Conservation (phyloP, 306 rosid genomes). For the Pyrus pyrifolia region DNA sequence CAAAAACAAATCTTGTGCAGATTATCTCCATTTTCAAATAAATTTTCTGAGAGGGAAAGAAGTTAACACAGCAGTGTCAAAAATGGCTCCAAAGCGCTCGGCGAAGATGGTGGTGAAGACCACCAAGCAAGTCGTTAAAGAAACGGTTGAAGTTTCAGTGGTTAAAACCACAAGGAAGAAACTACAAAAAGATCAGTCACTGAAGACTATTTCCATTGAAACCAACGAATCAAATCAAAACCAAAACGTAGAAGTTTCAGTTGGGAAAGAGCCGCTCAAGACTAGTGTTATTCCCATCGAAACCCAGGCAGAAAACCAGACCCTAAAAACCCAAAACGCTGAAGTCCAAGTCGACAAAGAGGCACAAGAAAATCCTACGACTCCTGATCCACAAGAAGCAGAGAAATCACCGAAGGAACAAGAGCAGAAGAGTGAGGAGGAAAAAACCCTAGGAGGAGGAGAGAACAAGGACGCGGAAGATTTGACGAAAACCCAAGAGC, state of each 20-base stretch:
- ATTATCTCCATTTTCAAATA: not conserved
- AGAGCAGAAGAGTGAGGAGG: not conserved
- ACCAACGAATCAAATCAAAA: not conserved
- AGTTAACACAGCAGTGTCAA: not conserved
- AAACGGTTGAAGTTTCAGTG: slow-evolving; percentile 29
- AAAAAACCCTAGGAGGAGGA: no score
- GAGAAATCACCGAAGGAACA: not conserved
- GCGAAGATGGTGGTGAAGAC: slow-evolving; percentile 23
- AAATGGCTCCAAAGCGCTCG: slow-evolving; percentile 47
- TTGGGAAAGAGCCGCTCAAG: not conserved
- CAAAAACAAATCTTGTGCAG: no score
- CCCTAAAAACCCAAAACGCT: not conserved
- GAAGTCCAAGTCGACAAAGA: not conserved
- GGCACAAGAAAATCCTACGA: not conserved
- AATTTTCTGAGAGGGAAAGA: not conserved
- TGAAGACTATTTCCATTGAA: not conserved
- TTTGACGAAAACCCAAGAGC: not conserved
- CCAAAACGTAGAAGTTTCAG: slow-evolving; percentile 10
- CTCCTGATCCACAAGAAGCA: not conserved
- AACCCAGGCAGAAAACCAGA: not conserved
- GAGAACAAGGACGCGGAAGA: no score
- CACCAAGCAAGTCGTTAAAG: slow-evolving; percentile 26
- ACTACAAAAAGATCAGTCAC: not conserved
- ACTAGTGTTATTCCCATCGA: not conserved
- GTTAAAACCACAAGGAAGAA: slow-evolving; percentile 18